Evolutionary conservation across 306 rosid genomes (phyloP), one percentile per base, ranked within the genome.

Genomic region (Coriaria nepalensis): DNA sequence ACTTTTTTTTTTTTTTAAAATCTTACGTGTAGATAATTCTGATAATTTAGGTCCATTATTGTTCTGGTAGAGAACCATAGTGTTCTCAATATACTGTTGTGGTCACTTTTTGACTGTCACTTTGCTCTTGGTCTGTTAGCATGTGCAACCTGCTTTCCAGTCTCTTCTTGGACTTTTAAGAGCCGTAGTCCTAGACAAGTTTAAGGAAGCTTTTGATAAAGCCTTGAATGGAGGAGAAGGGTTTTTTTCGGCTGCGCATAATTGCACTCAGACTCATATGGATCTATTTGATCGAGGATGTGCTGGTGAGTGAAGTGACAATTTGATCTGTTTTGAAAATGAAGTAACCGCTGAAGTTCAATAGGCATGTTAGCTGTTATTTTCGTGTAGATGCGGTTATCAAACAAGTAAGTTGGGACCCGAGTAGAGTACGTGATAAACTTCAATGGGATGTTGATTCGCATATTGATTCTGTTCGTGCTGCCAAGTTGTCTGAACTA

Each of bases 181-280:
- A 13, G 50, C 80, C 67, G 63, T 55, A 56, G 76, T 80, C 35
- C 60, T 76, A 9, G 78, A 77, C 5, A 59, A 54, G 68, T 88
- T 84, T 42, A 79, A 88, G 78, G 46, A 47, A 44, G 60, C 72
- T 53, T 67, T 88, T 54, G 87, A 78, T 38, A 73, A 62, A 45
- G 68, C 93, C n/a, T 65, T 84, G 56, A 75, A 62, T 9, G 67
- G 65, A 13, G 95, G 93, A 67, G 95, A 77, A 77, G 84, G 80
- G 45, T 88, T 81, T 47, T 79, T 93, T 52, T 66, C 80, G 43
- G 49, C 87, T 35, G 82, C 68, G 55, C 65, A 53, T 49, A 65
- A 7, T 9, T 75, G 57, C 57, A 51, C 68, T 8, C 63, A 65
- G 20, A 62, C 75, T 54, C 66, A 68, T 53, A 47, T 79, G 71